These are phyloP conservation scores for Psilocybe subaeruginosa DNA, from an alignment of 768 basidiomycete genomes.

Conservation along the genomic window DNA sequence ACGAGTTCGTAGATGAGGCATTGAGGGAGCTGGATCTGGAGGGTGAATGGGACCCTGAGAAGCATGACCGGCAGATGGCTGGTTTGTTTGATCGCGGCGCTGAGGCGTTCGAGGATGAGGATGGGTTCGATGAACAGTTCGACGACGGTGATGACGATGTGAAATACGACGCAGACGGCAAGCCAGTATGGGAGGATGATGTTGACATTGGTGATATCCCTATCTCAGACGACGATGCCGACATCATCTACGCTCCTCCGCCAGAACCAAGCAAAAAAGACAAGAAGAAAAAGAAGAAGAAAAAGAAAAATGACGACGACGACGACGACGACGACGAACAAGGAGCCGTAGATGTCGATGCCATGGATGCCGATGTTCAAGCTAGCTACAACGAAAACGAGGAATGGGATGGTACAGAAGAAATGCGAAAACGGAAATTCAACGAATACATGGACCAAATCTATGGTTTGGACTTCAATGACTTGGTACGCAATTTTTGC, in stretches of 20 bases:
- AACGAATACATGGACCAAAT: slow-evolving; percentile 93
- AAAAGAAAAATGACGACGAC: slow-evolving; percentile 58
- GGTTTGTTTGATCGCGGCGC: slow-evolving; percentile 51
- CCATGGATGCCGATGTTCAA: slow-evolving; percentile 48
- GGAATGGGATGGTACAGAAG: slow-evolving; percentile 89
- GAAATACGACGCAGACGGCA: slow-evolving; percentile 44
- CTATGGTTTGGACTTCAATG: slow-evolving; percentile 92
- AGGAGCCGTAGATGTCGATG: slow-evolving; percentile 62
- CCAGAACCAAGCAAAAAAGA: slow-evolving; percentile 22
- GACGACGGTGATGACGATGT: slow-evolving; percentile 42
- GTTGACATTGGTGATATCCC: slow-evolving; percentile 77
- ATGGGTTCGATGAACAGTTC: slow-evolving; percentile 25
- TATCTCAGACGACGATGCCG: slow-evolving; percentile 34
- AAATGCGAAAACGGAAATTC: slow-evolving; percentile 81
- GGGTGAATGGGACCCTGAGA: slow-evolving; percentile 88
- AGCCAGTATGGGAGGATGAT: slow-evolving; percentile 93
- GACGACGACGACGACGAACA: slow-evolving; percentile 47
- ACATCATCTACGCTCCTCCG: slow-evolving; percentile 16
- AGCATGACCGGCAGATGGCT: slow-evolving; percentile 84
- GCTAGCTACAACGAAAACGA: slow-evolving; percentile 45
- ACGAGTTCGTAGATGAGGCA: slow-evolving; percentile 42
- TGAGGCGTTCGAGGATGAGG: slow-evolving; percentile 43
- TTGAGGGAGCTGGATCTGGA: slow-evolving; percentile 81
- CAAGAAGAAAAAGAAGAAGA: slow-evolving; percentile 35
- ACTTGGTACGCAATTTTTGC: slow-evolving; percentile 64